These are phyloP conservation scores for Sarocladiaceae sp. DNA, from an alignment of 2,329 filamentous ascomycete species.

Conservation along the genomic window DNA sequence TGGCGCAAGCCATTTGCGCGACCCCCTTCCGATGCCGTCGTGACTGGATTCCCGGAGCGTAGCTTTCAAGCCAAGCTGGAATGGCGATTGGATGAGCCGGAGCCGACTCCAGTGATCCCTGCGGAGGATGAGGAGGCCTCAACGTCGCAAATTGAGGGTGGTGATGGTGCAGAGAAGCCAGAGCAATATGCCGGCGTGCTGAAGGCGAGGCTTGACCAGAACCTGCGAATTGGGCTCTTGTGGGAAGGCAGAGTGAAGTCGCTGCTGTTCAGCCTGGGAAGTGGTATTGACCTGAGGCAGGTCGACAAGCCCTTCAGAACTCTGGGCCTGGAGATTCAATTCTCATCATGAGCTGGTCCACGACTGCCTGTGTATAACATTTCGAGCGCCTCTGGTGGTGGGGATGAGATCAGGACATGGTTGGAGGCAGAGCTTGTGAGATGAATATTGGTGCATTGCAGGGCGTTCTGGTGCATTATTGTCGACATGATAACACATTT, in stretches of 20 bases:
- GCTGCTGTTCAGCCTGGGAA: constrained; percentile 84
- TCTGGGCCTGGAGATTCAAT: constrained; percentile 75
- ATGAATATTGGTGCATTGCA: neutral
- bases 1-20: constrained; percentile 61
- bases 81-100: constrained; percentile 39
- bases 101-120: constrained; percentile 16
- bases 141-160: neutral
- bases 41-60: constrained; percentile 26
- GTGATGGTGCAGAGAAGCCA: constrained; percentile 27
- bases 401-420: no score
- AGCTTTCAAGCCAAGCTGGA: constrained; percentile 53
- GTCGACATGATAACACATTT: no score
- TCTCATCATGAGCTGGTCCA: constrained; percentile 59
- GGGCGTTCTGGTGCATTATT: neutral
- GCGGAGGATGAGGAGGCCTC: constrained; percentile 6
- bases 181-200: constrained; percentile 79
- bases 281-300: constrained; percentile 74
- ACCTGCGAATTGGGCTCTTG: constrained; percentile 76
- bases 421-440: no score
- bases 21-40: constrained; percentile 13
- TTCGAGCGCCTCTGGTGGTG: no score
- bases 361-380: neutral
- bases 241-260: constrained; percentile 96
- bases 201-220: constrained; percentile 86
- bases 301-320: constrained; percentile 73